Conservation (phyloP, 352 stramenopile genomes). For the Phytopythium boreale region DNA sequence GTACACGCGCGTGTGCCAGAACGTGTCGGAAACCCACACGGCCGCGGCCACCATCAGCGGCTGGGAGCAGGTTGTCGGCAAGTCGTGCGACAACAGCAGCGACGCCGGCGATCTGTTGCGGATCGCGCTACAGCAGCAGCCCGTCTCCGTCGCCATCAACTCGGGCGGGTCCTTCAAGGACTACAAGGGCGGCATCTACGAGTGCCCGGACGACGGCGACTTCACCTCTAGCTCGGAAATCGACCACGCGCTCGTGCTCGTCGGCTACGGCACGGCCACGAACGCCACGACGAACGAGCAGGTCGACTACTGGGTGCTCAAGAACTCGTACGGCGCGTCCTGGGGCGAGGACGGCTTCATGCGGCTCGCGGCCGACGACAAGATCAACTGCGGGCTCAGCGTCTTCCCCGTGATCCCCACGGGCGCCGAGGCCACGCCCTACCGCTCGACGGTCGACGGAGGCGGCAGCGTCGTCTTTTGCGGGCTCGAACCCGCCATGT, state of each 20-base stretch:
- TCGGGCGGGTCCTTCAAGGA: conserved; percentile 73
- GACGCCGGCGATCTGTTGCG: conserved; percentile 63
- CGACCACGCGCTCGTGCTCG: conserved; percentile 71
- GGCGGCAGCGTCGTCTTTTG: conserved; percentile 38
- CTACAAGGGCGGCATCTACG: conserved; percentile 77
- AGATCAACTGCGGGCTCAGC: conserved; percentile 78
- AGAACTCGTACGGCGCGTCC: conserved; percentile 75
- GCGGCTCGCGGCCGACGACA: conserved; percentile 56
- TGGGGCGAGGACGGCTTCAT: conserved; percentile 77
- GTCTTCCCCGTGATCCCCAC: conserved; percentile 68
- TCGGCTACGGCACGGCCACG: conserved; percentile 53
- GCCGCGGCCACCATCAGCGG: conserved; percentile 62
- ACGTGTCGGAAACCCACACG: conserved; percentile 18
- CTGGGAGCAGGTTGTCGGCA: conserved; percentile 66
- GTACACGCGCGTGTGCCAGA: conserved; percentile 23
- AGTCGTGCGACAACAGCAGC: conserved; percentile 46
- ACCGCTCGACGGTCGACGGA: conserved; percentile 45
- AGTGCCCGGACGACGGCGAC: conserved; percentile 66
- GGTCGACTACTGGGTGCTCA: conserved; percentile 74
- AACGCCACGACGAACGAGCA: conserved; percentile 20
- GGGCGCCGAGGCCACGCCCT: conserved; percentile 41
- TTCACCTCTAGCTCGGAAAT: conserved; percentile 57
- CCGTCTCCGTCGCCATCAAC: conserved; percentile 78
- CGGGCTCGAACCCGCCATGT: conserved; percentile 28
- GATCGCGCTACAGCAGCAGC: conserved; percentile 60